Evolutionary conservation across 2,329 filamentous ascomycete genomes (phyloP), one percentile per base, ranked within the genome.

Genomic region (Paecilomyces fulvus): DNA sequence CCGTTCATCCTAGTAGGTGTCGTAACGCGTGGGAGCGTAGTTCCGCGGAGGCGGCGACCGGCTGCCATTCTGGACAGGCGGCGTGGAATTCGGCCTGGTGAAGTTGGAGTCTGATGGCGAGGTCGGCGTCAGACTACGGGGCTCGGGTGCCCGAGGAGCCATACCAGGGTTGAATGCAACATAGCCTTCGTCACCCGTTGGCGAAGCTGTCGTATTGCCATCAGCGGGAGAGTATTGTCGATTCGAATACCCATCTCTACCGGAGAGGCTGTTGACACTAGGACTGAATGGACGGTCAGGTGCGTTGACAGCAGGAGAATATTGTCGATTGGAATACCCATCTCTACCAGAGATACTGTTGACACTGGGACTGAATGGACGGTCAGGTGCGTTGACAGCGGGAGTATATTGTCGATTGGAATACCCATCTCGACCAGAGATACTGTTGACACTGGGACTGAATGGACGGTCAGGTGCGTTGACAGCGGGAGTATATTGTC

Each of bases 141-240:
- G 7, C 17, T 43, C 37, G 37, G 37, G 14, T 20, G 37, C 37
- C n/a, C n/a, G 14, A 43, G 37, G n/a, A n/a, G 14, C n/a, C n/a
- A 43, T 20, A 17, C 37, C 37, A 43, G 51, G 54, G 53, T 54
- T 54, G 51, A 60, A 61, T 12, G 57, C 55, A 10, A 51, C 50
- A 51, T 60, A 62, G 21, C 51, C 55, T 20, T 51, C 52, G 48
- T 56, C 43, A n/a, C 51, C 54, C 30, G 50, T 48, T 21, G 59
- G 54, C 9, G 37, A 53, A 31, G 52, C 59, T 17, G 58, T 55
- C 10, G 52, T 49, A 25, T 50, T 56, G 48, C 56, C 33, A 23
- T 56, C 58, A 25, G 49, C 28, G 25, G 56, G 58, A 10, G 21
- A 30, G 9, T 17, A 31, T 31, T 17, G 51, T 25, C 21, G 55